Conservation (phyloP, 345 rosid species). For the Bretschneidera sinensis region DNA sequence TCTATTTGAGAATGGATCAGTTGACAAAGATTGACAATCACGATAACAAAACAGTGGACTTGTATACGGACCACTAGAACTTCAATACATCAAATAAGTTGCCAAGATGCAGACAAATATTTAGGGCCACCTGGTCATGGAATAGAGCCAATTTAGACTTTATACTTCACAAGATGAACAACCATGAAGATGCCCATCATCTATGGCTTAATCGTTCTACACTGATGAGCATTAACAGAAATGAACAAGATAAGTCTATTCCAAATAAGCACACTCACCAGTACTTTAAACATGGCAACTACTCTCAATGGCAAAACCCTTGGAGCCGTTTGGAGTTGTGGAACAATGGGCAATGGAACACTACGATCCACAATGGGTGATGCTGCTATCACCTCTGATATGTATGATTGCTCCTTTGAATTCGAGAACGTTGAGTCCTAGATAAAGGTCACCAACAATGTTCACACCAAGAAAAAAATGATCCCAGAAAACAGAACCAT, state of each 20-base stretch:
- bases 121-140: not conserved
- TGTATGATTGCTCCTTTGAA: conserved; percentile 56
- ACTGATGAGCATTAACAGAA: not conserved
- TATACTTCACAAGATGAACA: not conserved
- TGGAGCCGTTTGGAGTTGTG: conserved; percentile 57
- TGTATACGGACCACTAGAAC: not conserved
- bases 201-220: not conserved
- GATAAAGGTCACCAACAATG: conserved; percentile 20
- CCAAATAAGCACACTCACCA: conserved; percentile 52
- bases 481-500: conserved; percentile 7
- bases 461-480: conserved; percentile 16
- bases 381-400: conserved; percentile 56
- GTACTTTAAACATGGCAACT: conserved; percentile 75
- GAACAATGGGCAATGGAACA: conserved; percentile 55
- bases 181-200: not conserved
- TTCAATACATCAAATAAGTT: not conserved
- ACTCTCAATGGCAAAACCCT: conserved; percentile 76
- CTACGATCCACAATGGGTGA: conserved; percentile 49
- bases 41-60: not conserved
- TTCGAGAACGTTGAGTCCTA: conserved; percentile 53
- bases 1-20: not conserved
- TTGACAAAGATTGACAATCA: not conserved
- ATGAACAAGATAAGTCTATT: not conserved
- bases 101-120: not conserved
- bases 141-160: not conserved